Evolutionary conservation across 1,139 yeast genomes (phyloP), one percentile per base, ranked within the genome.

Genomic region (Trichomonascaceae sp.): DNA sequence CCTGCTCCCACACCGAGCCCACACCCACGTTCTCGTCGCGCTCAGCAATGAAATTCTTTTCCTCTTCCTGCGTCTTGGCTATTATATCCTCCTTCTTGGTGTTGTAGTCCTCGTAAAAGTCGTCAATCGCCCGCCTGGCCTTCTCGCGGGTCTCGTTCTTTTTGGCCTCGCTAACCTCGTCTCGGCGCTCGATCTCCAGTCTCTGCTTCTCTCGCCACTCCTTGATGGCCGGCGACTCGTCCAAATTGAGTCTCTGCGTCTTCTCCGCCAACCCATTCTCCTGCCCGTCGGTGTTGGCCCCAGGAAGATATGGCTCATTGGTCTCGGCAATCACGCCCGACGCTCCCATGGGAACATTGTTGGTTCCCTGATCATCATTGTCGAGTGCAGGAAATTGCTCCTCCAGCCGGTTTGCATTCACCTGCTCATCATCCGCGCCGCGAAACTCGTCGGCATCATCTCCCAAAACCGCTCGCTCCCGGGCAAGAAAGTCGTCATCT

Each of bases 31-130:
- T 82, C 27, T 70, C 71, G 52, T 87, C 96, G 52, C 93, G 75
- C 52, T 80, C 75, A 39, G 69, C 74, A 41, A 82, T 57, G 51
- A 77, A 87, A 39, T 69, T 71, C 43, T 52, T 52, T 44, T 76
- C 82, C 48, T 82, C 84, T 44, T 75, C 79, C 38, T 69, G 65
- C 5, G 82, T 77, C 40, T 72, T 69, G 42, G 71, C 75, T 40
- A 78, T 64, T 36, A 74, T 72, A 44, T 71, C 71, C 37, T 84
- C 93, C 60, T 76, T 81, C 63, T 89, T 89, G 52, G 69, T 65
- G 60, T 84, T 85, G 67, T 92, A 92, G 53, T 78, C 79, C 47
- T 85, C 95, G 59, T 92, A 92, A 60, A 89, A 89, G 46, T 82
- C 95, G 56, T 89, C 96, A 50, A 87, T 76, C 35, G 89, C 76